A percentile compares a stretch with the other conserved stretches of the same genome.
Evolutionary conservation across 305 asterid genomes (phyloP).

Genomic region (Euphrasia arctica): DNA sequence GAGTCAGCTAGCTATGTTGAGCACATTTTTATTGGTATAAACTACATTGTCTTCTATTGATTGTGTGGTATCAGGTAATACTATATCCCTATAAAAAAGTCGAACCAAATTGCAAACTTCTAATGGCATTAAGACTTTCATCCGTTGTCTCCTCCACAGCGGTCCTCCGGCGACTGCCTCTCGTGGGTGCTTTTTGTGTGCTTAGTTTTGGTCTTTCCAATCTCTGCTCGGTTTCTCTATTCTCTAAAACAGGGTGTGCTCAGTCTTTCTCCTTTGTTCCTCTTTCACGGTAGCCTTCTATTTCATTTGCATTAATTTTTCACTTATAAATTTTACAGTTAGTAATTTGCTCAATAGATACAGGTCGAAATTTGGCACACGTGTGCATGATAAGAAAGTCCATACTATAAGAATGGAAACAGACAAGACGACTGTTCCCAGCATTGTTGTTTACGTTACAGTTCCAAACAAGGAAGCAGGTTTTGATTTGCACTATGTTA

Average conservation of each 20-base stretch:
- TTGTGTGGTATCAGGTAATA: constrained; percentile 47
- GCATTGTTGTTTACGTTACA: constrained; percentile 94
- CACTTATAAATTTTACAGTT: background rate
- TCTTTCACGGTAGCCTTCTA: constrained; percentile 45
- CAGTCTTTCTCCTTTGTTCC: constrained; percentile 47
- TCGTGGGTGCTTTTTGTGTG: constrained; percentile 81
- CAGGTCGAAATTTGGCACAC: constrained; percentile 44
- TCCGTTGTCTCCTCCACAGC: constrained; percentile 57
- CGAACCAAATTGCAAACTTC: constrained; percentile 30
- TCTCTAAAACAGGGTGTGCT: constrained; percentile 45
- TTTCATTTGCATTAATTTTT: background rate
- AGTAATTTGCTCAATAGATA: constrained; percentile 13
- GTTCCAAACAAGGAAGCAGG: constrained; percentile 97
- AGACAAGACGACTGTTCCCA: constrained; percentile 58
- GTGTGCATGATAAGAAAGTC: constrained; percentile 33
- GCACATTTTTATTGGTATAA: constrained; percentile 1
- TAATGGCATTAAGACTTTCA: constrained; percentile 76
- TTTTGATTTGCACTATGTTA: constrained; percentile 24
- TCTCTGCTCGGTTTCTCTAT: constrained; percentile 43
- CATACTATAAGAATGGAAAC: constrained; percentile 67
- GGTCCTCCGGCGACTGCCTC: constrained; percentile 62
- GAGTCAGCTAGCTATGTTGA: background rate
- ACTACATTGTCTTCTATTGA: constrained; percentile 16
- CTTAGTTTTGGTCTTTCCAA: constrained; percentile 72
- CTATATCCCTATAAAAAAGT: constrained; percentile 35